Conservation (phyloP, 225 moss, liverwort and hornwort genomes). For the Asterella californica region DNA sequence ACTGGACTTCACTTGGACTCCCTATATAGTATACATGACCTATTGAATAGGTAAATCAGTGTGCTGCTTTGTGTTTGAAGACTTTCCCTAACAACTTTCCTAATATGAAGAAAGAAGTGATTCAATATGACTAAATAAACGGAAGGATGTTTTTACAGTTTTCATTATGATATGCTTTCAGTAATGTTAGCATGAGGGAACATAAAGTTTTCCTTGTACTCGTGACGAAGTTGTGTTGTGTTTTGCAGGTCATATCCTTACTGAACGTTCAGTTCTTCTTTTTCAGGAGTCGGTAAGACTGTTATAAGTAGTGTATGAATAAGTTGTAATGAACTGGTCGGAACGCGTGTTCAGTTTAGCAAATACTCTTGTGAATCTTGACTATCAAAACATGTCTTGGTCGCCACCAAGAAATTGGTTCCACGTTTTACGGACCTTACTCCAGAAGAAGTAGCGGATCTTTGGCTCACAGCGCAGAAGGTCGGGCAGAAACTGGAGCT, state of each 20-base stretch:
- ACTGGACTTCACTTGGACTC: background rate
- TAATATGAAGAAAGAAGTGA: background rate
- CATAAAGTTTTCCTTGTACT: too few species aligned
- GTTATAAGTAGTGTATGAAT: background rate
- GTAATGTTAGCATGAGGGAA: too few species aligned
- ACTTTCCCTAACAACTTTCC: background rate
- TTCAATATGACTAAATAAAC: too few species aligned
- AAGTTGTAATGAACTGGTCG: background rate
- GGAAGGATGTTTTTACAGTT: too few species aligned
- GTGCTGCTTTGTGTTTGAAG: background rate
- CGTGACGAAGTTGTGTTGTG: background rate
- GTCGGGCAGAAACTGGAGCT: constrained; percentile 80
- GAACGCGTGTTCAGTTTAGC: background rate
- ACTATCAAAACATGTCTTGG: constrained; percentile 74
- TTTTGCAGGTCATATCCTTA: constrained; percentile 98
- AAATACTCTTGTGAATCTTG: constrained; percentile 36
- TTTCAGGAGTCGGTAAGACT: background rate
- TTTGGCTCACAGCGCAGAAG: constrained; percentile 85
- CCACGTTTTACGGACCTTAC: constrained; percentile 73
- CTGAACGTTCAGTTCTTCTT: background rate
- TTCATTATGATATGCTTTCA: background rate
- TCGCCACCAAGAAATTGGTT: constrained; percentile 65
- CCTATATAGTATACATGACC: background rate
- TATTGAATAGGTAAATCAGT: background rate
- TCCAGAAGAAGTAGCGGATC: constrained; percentile 75